Conservation (phyloP, 352 stramenopile genomes). For the Phytophthora tubulina region DNA sequence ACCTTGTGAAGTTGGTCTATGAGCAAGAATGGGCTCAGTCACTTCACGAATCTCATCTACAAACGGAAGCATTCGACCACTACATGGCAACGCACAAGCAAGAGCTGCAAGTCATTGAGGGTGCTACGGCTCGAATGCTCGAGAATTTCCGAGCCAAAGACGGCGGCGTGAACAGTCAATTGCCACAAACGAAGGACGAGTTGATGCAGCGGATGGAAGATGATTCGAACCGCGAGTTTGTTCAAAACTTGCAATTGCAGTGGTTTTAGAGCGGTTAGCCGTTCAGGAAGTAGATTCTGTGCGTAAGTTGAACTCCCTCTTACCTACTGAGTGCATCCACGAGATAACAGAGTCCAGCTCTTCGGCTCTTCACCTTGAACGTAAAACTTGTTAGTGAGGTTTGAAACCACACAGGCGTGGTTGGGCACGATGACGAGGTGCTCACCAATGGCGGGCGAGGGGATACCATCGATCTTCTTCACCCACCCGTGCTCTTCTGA, state of each 20-base stretch:
- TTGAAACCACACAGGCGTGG: slow-evolving; percentile 72
- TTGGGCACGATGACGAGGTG: slow-evolving; percentile 76
- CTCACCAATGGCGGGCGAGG: slow-evolving; percentile 57
- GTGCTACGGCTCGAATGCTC: slow-evolving; percentile 67
- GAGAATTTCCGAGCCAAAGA: slow-evolving; percentile 66
- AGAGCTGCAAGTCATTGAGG: slow-evolving; percentile 60
- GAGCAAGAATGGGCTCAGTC: slow-evolving; percentile 66
- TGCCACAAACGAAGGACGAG: slow-evolving; percentile 45
- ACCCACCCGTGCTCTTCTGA: slow-evolving; percentile 84
- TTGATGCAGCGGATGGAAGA: slow-evolving; percentile 41
- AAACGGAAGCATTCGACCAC: slow-evolving; percentile 58
- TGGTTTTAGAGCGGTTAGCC: slow-evolving; percentile 55
- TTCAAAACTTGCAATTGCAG: slow-evolving; percentile 42
- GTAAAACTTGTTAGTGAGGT: slow-evolving; percentile 74
- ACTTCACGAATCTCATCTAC: slow-evolving; percentile 63
- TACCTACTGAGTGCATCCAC: slow-evolving; percentile 65
- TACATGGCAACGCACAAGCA: slow-evolving; percentile 74
- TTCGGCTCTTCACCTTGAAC: slow-evolving; percentile 56
- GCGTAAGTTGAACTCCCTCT: neutral
- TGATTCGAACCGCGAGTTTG: slow-evolving; percentile 26
- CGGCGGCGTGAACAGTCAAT: slow-evolving; percentile 25
- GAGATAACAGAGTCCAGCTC: slow-evolving; percentile 64
- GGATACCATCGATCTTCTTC: slow-evolving; percentile 62
- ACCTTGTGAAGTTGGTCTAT: slow-evolving; percentile 70
- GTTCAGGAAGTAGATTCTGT: neutral